Conservation (phyloP, 768 basidiomycete species). For the Chalciporus chontae region DNA sequence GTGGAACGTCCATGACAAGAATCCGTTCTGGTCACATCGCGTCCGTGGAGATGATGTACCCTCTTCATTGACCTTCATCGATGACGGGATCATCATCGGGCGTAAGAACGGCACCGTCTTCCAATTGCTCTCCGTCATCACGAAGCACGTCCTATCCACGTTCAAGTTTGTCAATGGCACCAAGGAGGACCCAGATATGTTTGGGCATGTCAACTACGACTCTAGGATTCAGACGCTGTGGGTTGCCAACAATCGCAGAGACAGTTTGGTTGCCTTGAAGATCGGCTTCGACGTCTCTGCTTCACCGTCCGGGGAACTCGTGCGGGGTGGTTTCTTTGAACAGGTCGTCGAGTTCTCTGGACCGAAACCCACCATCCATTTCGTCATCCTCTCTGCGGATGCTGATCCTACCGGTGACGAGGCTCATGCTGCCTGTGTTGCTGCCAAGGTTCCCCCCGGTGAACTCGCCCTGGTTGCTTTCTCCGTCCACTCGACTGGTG, state of each 20-base stretch:
- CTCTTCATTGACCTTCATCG: slow-evolving; percentile 81
- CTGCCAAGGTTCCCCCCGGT: slow-evolving; percentile 72
- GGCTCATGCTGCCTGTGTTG: slow-evolving; percentile 78
- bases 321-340: slow-evolving; percentile 65
- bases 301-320: slow-evolving; percentile 57
- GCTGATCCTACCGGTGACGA: slow-evolving; percentile 81
- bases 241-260: slow-evolving; percentile 82
- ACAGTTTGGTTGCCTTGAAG: slow-evolving; percentile 80
- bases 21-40: slow-evolving; percentile 72
- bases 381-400: slow-evolving; percentile 83
- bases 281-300: slow-evolving; percentile 61
- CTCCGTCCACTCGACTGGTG: slow-evolving; percentile 86
- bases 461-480: slow-evolving; percentile 82
- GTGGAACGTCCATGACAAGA: slow-evolving; percentile 77
- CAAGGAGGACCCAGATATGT: slow-evolving; percentile 80
- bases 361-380: slow-evolving; percentile 83
- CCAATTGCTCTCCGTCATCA: slow-evolving; percentile 76
- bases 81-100: slow-evolving; percentile 81
- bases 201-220: slow-evolving; percentile 84
- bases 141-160: slow-evolving; percentile 70
- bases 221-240: slow-evolving; percentile 81
- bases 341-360: slow-evolving; percentile 82
- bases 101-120: slow-evolving; percentile 82
- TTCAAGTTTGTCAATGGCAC: slow-evolving; percentile 70
- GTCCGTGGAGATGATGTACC: slow-evolving; percentile 78